These are phyloP conservation scores for Jaapia argillacea DNA, from an alignment of 768 basidiomycete species.

Conservation along the genomic window DNA sequence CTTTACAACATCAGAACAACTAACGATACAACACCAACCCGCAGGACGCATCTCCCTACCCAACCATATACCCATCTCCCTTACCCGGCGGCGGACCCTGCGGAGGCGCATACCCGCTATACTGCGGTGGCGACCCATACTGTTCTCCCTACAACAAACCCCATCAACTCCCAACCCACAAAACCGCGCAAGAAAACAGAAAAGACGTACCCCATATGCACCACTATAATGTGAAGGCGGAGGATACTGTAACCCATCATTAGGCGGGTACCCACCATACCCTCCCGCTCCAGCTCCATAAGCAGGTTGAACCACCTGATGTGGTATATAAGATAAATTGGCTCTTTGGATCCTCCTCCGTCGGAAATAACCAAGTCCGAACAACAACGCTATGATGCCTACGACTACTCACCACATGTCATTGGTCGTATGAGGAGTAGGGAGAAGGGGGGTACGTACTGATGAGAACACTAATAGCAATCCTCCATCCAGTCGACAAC, in stretches of 20 bases:
- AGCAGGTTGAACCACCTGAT: background rate
- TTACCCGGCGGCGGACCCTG: background rate
- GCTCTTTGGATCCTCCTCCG: background rate
- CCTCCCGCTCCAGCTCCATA: background rate
- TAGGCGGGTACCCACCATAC: background rate
- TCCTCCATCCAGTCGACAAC: background rate
- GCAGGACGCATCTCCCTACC: slow-evolving; percentile 2
- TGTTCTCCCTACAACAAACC: background rate
- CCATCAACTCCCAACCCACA: background rate
- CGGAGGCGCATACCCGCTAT: background rate
- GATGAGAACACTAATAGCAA: background rate
- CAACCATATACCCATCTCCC: slow-evolving; percentile 2
- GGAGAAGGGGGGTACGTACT: background rate
- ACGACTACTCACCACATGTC: background rate
- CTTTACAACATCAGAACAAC: background rate
- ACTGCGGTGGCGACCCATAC: background rate
- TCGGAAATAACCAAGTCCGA: background rate
- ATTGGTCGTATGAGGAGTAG: background rate
- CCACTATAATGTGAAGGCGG: background rate
- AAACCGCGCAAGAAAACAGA: background rate
- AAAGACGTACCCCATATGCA: background rate
- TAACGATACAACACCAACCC: background rate
- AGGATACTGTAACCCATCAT: background rate
- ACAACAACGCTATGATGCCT: background rate
- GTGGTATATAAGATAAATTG: background rate